Percentiles rank a stretch among this genome's conserved stretches.
Conservation (phyloP, 805 yeast genomes). For the Ogataea philodendri region DNA sequence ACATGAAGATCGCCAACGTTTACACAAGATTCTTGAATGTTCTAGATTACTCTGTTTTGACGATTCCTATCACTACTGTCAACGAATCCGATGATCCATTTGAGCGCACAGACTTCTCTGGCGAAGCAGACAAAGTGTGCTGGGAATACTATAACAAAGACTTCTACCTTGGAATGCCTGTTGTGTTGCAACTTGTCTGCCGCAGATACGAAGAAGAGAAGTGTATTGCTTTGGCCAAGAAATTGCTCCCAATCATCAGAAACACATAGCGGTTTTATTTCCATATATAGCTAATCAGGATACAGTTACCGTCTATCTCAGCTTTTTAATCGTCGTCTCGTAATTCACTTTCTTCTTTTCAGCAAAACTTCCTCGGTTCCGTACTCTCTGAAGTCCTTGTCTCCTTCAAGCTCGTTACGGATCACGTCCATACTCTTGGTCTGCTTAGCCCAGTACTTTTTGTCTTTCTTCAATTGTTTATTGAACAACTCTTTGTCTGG, state of each 20-base stretch:
- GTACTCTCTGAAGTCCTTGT: slow-evolving; percentile 72
- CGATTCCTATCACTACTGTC: slow-evolving; percentile 45
- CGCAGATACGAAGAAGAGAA: slow-evolving; percentile 60
- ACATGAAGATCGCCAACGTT: slow-evolving; percentile 39
- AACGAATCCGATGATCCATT: slow-evolving; percentile 37
- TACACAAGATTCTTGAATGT: slow-evolving; percentile 58
- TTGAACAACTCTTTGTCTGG: slow-evolving; percentile 88
- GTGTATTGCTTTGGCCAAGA: slow-evolving; percentile 39
- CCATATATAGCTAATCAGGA: not conserved
- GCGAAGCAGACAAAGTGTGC: slow-evolving; percentile 36
- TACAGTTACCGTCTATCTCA: not conserved
- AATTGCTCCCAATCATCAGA: slow-evolving; percentile 3
- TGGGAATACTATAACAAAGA: slow-evolving; percentile 47
- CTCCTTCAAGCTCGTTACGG: slow-evolving; percentile 78
- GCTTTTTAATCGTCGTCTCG: slow-evolving; percentile 6
- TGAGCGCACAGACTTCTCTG: slow-evolving; percentile 28
- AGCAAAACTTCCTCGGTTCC: slow-evolving; percentile 43
- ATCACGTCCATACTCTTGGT: slow-evolving; percentile 72
- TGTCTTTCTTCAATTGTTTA: slow-evolving; percentile 53
- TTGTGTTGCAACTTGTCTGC: slow-evolving; percentile 53
- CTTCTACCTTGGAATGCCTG: slow-evolving; percentile 50
- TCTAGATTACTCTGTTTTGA: slow-evolving; percentile 47
- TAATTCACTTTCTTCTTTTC: slow-evolving; percentile 23
- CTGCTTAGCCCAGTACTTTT: slow-evolving; percentile 68
- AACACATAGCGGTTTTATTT: slow-evolving; percentile 1